Evolutionary conservation across 1,139 yeast species (phyloP), one percentile per base, ranked within the genome.

Genomic region (Taiozyma sp.): DNA sequence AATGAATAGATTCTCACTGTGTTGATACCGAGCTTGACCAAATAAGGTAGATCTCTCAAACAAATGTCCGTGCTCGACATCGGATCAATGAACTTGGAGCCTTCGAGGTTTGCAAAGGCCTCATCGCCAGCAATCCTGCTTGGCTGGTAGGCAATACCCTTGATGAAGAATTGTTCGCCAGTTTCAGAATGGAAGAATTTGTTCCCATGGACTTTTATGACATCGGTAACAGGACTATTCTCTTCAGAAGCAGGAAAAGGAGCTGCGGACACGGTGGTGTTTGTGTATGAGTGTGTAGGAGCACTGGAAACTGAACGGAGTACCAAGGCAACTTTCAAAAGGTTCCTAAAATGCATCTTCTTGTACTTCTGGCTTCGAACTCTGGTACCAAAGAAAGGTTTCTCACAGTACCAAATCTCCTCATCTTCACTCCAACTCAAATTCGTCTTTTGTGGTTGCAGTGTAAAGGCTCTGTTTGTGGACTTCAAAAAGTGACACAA

Each of bases 141-240:
- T 44, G 78, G 79, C 59, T 81, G 86, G 57, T 81, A 81, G 1
- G 85, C 84, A 41, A 80, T 75, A 12, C 87, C 87, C 54, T 78
- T 80, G 53, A 81, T 70, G 56, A 75, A 79, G 62, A 80, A 81
- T 65, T 79, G 84, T 29, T 72, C 68, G 0, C 78, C 78, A 19
- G 70, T 66, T 19, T 64, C 66, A 4, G 71, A 56, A 52, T 70
- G 64, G 55, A 74, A 79, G 61, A 81, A 78, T 58, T 79, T 78
- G 61, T 70, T 76, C 0, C 83, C 83, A 19, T 60, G 54, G 2
- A 74, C 68, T 46, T 69, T 72, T 41, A 78, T 70, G 4, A 69
- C 58, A 5, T 72, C 65, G 10, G 38, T 13, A 28, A 8, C 38
- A 10, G 24, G 12, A 40, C 5, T 29, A 1, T 3, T 9, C 13